A percentile compares a stretch with the other conserved stretches of the same genome.
phyloP scores from a whole-genome alignment of 495 filamentous ascomycete species.

The Penicillium simplicissimum region DNA sequence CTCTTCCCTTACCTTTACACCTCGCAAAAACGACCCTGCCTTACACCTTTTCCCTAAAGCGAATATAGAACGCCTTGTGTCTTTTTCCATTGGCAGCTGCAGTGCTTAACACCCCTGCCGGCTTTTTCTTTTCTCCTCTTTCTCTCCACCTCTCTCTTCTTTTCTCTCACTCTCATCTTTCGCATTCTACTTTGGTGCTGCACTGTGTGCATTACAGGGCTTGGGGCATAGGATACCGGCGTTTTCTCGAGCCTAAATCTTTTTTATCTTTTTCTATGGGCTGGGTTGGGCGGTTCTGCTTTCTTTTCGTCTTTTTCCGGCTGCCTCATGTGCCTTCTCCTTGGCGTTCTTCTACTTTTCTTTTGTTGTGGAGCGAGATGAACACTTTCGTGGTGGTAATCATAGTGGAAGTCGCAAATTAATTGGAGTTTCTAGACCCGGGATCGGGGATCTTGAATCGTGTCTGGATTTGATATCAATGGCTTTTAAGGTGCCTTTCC shows the following conservation, averaged over 20 bases:
- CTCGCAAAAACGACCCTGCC: not conserved
- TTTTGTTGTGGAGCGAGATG: constrained; percentile 20
- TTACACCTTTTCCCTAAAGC: not conserved
- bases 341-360: constrained; percentile 8
- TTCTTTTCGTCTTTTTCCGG: not conserved
- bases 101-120: constrained; percentile 11
- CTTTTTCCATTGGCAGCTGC: constrained; percentile 7
- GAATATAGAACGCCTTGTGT: constrained; percentile 24
- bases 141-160: not conserved
- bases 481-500: not conserved
- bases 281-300: constrained; percentile 2
- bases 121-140: not conserved
- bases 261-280: constrained; percentile 5
- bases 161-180: constrained; percentile 11
- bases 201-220: constrained; percentile 26
- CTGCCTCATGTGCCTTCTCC: not conserved
- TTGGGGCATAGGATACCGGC: constrained; percentile 33
- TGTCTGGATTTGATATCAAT: not conserved
- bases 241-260: constrained; percentile 18
- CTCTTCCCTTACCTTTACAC: not conserved
- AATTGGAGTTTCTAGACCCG: not conserved
- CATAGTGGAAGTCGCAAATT: constrained; percentile 19
- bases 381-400: constrained; percentile 20
- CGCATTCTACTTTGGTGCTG: constrained; percentile 20
- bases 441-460: not conserved